Conservation (phyloP, 106 monocot species). For the Phalaenopsis equestris region DNA sequence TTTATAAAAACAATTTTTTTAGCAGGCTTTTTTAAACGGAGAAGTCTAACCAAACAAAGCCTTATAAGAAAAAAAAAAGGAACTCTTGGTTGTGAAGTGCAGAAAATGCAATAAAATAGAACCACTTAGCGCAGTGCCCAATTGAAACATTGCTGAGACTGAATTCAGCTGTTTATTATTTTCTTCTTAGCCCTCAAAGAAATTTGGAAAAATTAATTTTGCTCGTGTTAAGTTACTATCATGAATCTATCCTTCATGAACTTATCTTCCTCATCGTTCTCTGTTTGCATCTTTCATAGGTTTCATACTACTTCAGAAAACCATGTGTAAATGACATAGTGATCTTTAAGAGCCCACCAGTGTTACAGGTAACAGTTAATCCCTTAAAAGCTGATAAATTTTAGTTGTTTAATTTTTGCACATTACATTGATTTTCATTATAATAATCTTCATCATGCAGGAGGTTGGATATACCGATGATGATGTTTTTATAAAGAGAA, state of each 20-base stretch:
- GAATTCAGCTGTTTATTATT: background rate
- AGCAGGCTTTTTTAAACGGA: no score
- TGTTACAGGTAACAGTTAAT: slow-evolving; percentile 55
- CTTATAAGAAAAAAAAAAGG: no score
- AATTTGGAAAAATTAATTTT: background rate
- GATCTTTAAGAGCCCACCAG: slow-evolving; percentile 98
- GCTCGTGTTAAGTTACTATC: background rate
- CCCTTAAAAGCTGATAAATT: background rate
- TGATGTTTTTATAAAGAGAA: slow-evolving; percentile 96
- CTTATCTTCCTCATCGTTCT: background rate
- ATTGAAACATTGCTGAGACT: background rate
- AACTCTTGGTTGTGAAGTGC: background rate
- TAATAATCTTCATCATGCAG: slow-evolving; percentile 26
- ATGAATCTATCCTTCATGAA: background rate
- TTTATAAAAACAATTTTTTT: no score
- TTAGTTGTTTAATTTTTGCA: background rate
- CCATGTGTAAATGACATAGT: slow-evolving; percentile 96
- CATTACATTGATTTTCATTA: background rate
- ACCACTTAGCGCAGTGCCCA: background rate
- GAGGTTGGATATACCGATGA: slow-evolving; percentile 88
- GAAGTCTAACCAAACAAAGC: no score
- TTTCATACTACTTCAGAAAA: slow-evolving; percentile 94
- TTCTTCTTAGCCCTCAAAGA: no score
- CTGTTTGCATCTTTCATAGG: slow-evolving; percentile 36
- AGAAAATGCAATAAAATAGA: background rate